A percentile compares a stretch with the other conserved stretches of the same genome.
Conservation (phyloP, 305 asterid species). For the Nicotiana rustica region DNA sequence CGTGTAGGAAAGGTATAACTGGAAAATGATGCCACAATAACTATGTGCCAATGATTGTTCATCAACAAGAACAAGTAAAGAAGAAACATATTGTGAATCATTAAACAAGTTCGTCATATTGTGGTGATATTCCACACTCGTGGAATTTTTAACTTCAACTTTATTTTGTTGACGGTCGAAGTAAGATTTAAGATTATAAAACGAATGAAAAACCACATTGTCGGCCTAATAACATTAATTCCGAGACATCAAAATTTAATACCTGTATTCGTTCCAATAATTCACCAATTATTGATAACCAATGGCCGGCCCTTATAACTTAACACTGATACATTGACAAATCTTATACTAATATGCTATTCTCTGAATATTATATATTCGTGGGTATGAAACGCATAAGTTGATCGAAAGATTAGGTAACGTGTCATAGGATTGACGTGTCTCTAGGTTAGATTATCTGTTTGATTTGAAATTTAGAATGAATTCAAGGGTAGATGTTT, state of each 20-base stretch:
- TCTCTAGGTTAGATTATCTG: not conserved
- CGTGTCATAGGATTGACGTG: not conserved
- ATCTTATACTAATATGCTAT: conserved; percentile 6
- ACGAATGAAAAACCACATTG: too few relatives aligned
- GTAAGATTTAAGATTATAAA: too few relatives aligned
- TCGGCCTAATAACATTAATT: too few relatives aligned
- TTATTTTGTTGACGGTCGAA: too few relatives aligned
- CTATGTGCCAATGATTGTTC: too few relatives aligned
- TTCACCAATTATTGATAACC: not conserved
- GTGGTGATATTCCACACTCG: too few relatives aligned
- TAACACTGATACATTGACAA: not conserved
- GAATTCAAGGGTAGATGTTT: not conserved
- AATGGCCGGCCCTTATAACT: not conserved
- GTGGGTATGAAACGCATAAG: too few relatives aligned
- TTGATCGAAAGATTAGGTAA: not conserved
- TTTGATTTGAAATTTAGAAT: not conserved
- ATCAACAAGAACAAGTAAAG: too few relatives aligned
- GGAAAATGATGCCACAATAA: not conserved
- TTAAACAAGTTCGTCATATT: too few relatives aligned
- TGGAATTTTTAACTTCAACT: too few relatives aligned
- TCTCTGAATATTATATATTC: too few relatives aligned
- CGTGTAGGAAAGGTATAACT: not conserved
- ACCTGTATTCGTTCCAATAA: not conserved
- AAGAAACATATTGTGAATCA: too few relatives aligned
- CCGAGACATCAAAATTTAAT: not conserved